Conservation (phyloP, 164 flowering plant species). For the Euptelea pleiosperma region DNA sequence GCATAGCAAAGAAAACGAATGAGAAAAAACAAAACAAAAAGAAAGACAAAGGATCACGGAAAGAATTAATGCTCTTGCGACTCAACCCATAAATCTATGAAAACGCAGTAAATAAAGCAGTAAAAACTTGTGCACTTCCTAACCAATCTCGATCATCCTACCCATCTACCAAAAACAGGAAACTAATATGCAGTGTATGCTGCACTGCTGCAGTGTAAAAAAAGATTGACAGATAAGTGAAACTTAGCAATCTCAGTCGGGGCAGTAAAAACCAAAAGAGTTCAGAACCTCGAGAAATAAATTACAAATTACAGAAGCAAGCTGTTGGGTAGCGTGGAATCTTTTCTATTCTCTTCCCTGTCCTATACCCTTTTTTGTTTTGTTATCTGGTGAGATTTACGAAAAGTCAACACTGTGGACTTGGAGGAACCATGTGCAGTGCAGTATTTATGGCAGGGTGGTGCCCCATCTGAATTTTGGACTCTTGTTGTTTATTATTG, state of each 20-base stretch:
- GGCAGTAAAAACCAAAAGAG: not conserved
- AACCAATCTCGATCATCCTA: not conserved
- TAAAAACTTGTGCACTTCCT: constrained; percentile 11
- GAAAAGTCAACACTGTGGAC: not conserved
- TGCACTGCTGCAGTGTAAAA: constrained; percentile 4
- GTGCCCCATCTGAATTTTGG: not conserved
- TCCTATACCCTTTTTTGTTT: not conserved
- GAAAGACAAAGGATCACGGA: constrained; percentile 2
- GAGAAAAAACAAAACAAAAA: not conserved
- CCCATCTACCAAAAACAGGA: constrained; percentile 5
- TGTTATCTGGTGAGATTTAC: not conserved
- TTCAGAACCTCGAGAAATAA: constrained; percentile 6
- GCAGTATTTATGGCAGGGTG: not conserved
- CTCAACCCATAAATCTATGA: no score
- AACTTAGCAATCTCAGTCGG: not conserved
- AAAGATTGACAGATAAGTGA: not conserved
- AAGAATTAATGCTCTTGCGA: no score
- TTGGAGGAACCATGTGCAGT: not conserved
- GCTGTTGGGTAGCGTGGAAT: constrained; percentile 3
- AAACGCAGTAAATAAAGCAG: constrained; percentile 1
- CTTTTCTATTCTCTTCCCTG: constrained; percentile 6
- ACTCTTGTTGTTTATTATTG: constrained; percentile 2
- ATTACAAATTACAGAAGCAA: constrained; percentile 3
- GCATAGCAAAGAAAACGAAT: not conserved
- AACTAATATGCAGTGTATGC: not conserved